Conservation (phyloP, 2,329 filamentous ascomycete genomes). For the Leptographium galeiforme region DNA sequence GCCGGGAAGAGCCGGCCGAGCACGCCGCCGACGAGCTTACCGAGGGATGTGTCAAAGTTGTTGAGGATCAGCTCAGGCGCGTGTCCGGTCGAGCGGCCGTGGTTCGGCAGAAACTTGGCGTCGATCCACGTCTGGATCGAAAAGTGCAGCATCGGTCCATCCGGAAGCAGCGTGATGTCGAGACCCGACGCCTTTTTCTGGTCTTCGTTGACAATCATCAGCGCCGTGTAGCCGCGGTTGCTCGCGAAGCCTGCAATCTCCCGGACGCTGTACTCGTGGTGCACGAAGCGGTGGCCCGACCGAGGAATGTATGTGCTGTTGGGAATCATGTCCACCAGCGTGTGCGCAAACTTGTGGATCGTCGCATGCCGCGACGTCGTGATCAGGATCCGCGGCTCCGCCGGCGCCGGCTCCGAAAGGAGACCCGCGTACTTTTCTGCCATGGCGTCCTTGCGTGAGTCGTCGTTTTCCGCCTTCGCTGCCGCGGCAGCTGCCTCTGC, state of each 20-base stretch:
- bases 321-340: conserved; percentile 72
- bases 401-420: conserved; percentile 40
- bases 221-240: conserved; percentile 69
- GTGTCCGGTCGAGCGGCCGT: conserved; percentile 78
- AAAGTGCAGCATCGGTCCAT: conserved; percentile 88
- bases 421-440: conserved; percentile 48
- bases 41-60: conserved; percentile 89
- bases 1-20: conserved; percentile 72
- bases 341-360: conserved; percentile 68
- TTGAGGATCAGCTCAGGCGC: conserved; percentile 82
- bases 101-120: conserved; percentile 74
- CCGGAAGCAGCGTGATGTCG: conserved; percentile 70
- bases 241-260: conserved; percentile 81
- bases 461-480: conserved; percentile 20
- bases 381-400: conserved; percentile 48
- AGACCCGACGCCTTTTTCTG: conserved; percentile 71
- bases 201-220: conserved; percentile 81
- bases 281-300: conserved; percentile 60
- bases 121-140: conserved; percentile 82
- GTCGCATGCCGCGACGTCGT: conserved; percentile 85
- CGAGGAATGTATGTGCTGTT: conserved; percentile 79
- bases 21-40: conserved; percentile 72
- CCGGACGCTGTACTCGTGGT: conserved; percentile 80
- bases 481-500: neutral
- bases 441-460: conserved; percentile 47